Base-by-base conservation (phyloP, 108 stramenopile genomes). In the Licmophora abbreviata region DNA sequence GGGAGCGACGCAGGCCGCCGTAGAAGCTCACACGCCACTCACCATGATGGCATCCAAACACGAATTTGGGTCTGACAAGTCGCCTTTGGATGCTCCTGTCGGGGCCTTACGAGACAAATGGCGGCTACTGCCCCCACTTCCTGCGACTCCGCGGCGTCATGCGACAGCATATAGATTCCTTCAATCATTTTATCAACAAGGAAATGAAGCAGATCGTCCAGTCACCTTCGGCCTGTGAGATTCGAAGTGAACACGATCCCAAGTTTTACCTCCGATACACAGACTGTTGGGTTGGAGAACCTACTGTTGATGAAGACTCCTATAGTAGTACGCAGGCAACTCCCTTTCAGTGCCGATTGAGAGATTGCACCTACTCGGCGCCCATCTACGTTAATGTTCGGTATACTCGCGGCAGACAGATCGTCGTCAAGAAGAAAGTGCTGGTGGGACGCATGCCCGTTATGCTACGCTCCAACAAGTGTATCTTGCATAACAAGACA, bases 81-180 rank as follows among this genome's bases (percentile, higher is more conserved):
- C 88, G 1, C 81, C 88, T 15, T 53, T 69, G 14, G 79, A 89
- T 60, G 83, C 88, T 36, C 94, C 94, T 5, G 82, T 97, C n/a
- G 85, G 79, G 35, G 71, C 73, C 23, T 64, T 97, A 29, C 54
- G 77, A 32, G 92, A 95, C 46, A 98, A 96, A 52, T 98, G 97
- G 97, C 70, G 93, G 50, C 63, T 98, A 38, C 68, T 98, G 29
- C 97, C 97, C 1, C 87, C 96, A 58, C 95, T 98, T 72, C 25
- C 64, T 98, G 28, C 59, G 74, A 51, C 61, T 98, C 33, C 69
- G 96, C 18, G 92, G 92, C 3, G 76, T 99, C 46, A 90, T 99
- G 89, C 68, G 89, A 32, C 98, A 99, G 59, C 98, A 99, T 57
- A 93, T 99, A 73, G 95, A 96, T 63, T 93, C 91, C 32, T 99